These are phyloP conservation scores for Suillus tomentosus DNA, from an alignment of 768 basidiomycete genomes.

Conservation along the genomic window DNA sequence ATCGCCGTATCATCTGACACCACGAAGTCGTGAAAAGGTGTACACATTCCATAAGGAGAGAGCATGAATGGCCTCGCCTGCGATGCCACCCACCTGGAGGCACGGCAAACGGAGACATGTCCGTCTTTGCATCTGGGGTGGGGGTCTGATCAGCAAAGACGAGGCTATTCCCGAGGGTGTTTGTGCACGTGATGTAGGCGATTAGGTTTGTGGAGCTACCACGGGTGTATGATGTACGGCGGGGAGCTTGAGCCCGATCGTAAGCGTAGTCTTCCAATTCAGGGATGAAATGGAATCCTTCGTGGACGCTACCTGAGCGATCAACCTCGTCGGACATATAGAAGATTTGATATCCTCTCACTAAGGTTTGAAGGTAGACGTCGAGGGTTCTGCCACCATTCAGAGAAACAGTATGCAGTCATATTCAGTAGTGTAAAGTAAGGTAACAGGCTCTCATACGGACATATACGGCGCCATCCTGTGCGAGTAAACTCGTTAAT, in stretches of 20 bases:
- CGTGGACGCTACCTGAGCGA: constrained; percentile 60
- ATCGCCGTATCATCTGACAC: constrained; percentile 43
- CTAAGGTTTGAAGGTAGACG: neutral
- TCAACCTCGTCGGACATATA: constrained; percentile 6
- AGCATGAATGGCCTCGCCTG: constrained; percentile 74
- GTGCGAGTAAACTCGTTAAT: constrained; percentile 17
- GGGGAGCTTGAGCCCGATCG: constrained; percentile 77
- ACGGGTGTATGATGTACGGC: constrained; percentile 61
- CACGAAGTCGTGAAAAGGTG: constrained; percentile 52
- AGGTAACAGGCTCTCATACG: constrained; percentile 38
- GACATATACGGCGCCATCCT: constrained; percentile 89
- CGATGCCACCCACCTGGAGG: constrained; percentile 74
- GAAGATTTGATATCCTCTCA: neutral
- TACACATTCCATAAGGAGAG: constrained; percentile 79
- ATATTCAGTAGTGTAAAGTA: neutral
- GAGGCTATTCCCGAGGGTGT: constrained; percentile 74
- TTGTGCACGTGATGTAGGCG: constrained; percentile 78
- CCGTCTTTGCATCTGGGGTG: constrained; percentile 23
- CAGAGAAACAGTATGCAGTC: neutral
- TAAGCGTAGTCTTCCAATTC: constrained; percentile 65
- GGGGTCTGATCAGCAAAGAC: constrained; percentile 59
- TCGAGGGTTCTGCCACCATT: neutral
- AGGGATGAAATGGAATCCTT: constrained; percentile 56
- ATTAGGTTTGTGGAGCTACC: constrained; percentile 46
- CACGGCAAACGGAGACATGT: constrained; percentile 49